Conservation (phyloP, 768 basidiomycete genomes). For the Pulveroboletus ravenelii region DNA sequence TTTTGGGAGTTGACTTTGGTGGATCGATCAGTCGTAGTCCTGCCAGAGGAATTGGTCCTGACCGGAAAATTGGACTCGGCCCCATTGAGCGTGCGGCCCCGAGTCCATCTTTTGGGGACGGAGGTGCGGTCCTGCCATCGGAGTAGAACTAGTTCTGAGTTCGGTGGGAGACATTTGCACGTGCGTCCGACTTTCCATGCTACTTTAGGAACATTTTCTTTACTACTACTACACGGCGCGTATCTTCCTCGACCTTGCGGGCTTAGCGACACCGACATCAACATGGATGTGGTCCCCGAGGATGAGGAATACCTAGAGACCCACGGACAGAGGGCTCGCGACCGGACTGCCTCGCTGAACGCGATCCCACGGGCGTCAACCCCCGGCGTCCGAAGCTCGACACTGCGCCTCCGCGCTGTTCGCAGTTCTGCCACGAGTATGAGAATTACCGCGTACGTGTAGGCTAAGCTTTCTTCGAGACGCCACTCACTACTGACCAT, state of each 20-base stretch:
- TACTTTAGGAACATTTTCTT: too few relatives aligned
- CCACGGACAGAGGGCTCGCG: not conserved
- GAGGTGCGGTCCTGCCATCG: too few relatives aligned
- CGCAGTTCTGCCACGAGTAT: constrained; percentile 13
- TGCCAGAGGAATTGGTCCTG: too few relatives aligned
- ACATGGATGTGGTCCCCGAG: constrained; percentile 18
- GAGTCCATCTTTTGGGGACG: not conserved
- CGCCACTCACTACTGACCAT: not conserved
- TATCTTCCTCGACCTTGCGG: too few relatives aligned
- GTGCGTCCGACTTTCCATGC: too few relatives aligned
- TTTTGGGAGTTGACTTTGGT: too few relatives aligned
- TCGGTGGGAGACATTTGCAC: not conserved
- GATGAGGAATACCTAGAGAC: constrained; percentile 6
- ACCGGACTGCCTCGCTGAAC: constrained; percentile 15
- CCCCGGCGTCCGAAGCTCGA: constrained; percentile 3
- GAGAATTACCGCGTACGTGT: constrained; percentile 16
- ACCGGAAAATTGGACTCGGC: too few relatives aligned
- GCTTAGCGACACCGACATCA: not conserved
- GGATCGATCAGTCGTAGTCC: too few relatives aligned
- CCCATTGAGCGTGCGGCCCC: too few relatives aligned
- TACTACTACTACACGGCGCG: too few relatives aligned
- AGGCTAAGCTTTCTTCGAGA: too few relatives aligned
- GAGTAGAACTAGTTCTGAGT: too few relatives aligned
- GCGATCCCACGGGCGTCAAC: constrained; percentile 6
- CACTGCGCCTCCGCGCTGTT: constrained; percentile 15